These are phyloP conservation scores for Thraustochytrium striatum DNA, from an alignment of 352 stramenopile species.

Conservation along the genomic window DNA sequence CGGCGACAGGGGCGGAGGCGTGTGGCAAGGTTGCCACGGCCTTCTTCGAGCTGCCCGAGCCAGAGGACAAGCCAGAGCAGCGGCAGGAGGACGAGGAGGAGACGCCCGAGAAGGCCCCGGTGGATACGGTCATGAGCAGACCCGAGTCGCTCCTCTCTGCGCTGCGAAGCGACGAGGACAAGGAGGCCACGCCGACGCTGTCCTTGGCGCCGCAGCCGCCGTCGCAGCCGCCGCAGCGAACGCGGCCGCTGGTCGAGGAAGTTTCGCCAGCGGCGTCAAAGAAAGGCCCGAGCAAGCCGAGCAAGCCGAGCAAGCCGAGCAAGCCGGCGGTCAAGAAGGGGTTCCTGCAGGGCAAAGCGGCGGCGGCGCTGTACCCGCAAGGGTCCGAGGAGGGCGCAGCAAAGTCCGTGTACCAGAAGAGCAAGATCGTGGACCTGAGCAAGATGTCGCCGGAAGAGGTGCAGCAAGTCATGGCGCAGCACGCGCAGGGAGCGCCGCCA, in stretches of 20 bases:
- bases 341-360: conserved; percentile 8
- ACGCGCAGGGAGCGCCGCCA: background rate
- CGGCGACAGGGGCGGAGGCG: background rate
- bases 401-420: conserved; percentile 19
- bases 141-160: background rate
- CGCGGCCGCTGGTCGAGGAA: background rate
- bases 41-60: background rate
- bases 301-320: background rate
- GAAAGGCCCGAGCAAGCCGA: background rate
- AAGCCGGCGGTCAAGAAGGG: conserved; percentile 10
- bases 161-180: background rate
- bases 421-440: conserved; percentile 37
- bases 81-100: background rate
- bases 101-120: background rate
- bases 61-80: background rate
- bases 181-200: background rate
- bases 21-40: background rate
- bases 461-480: conserved; percentile 22
- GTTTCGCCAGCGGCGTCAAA: background rate
- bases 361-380: background rate
- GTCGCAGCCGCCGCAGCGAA: background rate
- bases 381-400: conserved; percentile 8
- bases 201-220: background rate
- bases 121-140: background rate
- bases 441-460: conserved; percentile 42